A percentile compares a stretch with the other conserved stretches of the same genome.
phyloP scores from a whole-genome alignment of 257 asterid species.

The Fraxinus cuspidata region DNA sequence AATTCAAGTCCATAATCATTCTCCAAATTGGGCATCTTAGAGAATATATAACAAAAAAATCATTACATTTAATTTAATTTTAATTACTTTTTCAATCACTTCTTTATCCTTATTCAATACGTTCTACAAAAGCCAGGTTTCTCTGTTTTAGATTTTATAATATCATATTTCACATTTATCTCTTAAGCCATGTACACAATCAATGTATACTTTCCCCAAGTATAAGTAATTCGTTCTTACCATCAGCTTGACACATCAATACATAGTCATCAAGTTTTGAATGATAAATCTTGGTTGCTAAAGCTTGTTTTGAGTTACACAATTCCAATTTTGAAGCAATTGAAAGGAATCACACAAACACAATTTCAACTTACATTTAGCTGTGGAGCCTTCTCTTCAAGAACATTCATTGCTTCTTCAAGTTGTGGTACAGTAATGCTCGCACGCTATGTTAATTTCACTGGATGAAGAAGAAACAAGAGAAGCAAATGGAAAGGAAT shows the following conservation, averaged over 20 bases:
- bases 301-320: constrained; percentile 1
- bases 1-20: constrained; percentile 4
- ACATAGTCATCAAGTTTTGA: constrained; percentile 12
- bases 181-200: constrained; percentile 11
- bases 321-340: constrained; percentile 15
- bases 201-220: not conserved
- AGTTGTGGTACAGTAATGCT: constrained; percentile 73
- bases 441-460: constrained; percentile 49
- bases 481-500: constrained; percentile 10
- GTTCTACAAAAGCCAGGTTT: constrained; percentile 8
- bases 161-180: constrained; percentile 5
- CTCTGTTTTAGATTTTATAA: not conserved
- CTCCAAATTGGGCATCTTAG: constrained; percentile 15
- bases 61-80: not conserved
- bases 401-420: constrained; percentile 67
- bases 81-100: constrained; percentile 9
- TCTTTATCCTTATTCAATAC: constrained; percentile 10
- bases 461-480: constrained; percentile 14
- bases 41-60: not conserved
- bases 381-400: constrained; percentile 59
- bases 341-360: constrained; percentile 6
- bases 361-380: constrained; percentile 48
- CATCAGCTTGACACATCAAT: constrained; percentile 17
- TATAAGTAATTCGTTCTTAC: constrained; percentile 6
- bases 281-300: constrained; percentile 11